Conservation (phyloP, 345 rosid species). For the Lepidium africanum region DNA sequence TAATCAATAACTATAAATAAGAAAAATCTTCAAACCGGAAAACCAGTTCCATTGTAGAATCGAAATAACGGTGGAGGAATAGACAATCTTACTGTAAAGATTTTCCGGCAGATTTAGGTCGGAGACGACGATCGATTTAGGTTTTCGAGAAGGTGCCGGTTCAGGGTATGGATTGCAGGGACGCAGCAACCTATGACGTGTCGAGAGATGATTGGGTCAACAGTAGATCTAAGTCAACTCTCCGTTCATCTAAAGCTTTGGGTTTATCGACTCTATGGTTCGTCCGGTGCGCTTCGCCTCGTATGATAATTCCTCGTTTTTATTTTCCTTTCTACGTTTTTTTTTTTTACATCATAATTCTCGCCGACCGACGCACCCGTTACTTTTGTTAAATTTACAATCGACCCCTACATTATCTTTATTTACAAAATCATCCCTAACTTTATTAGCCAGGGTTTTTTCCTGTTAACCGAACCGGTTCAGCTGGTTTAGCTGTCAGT, state of each 20-base stretch:
- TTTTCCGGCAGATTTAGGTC: constrained; percentile 12
- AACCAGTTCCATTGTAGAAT: neutral
- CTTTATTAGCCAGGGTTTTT: neutral
- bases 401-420: neutral
- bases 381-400: neutral
- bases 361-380: constrained; percentile 15
- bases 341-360: constrained; percentile 3
- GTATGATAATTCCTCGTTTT: constrained; percentile 23
- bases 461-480: neutral
- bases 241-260: constrained; percentile 24
- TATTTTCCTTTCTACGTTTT: neutral
- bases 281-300: constrained; percentile 29
- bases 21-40: neutral
- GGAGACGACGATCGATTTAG: constrained; percentile 25
- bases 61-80: neutral
- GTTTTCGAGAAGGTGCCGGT: constrained; percentile 28
- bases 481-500: neutral
- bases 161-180: constrained; percentile 29
- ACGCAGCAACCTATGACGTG: constrained; percentile 29
- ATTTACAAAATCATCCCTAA: neutral
- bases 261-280: constrained; percentile 14
- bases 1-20: neutral
- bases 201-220: constrained; percentile 19
- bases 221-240: constrained; percentile 18
- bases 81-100: constrained; percentile 20